Conservation (phyloP, 2,329 filamentous ascomycete species). For the Fusarium palustre region DNA sequence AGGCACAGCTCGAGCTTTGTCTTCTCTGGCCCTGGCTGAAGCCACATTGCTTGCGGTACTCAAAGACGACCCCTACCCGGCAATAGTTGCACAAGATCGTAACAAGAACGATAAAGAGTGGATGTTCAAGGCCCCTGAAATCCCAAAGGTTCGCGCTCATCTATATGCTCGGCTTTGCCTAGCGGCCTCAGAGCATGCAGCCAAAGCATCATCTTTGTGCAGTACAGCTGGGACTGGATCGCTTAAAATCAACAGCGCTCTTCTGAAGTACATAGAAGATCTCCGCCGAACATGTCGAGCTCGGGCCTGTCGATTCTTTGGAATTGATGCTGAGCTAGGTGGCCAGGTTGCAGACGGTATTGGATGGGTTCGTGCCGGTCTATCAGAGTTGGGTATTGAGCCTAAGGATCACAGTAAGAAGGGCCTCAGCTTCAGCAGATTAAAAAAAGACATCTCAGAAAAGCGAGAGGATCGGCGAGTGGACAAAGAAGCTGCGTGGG, state of each 20-base stretch:
- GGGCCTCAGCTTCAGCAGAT: constrained; percentile 67
- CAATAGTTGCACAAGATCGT: constrained; percentile 81
- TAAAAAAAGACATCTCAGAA: constrained; percentile 81
- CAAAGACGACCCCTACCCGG: constrained; percentile 94
- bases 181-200: constrained; percentile 87
- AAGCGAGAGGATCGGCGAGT: constrained; percentile 82
- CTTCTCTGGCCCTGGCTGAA: constrained; percentile 81
- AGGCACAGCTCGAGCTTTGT: constrained; percentile 65
- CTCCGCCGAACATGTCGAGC: constrained; percentile 80
- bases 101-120: constrained; percentile 90
- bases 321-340: constrained; percentile 85
- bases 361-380: constrained; percentile 84
- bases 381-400: constrained; percentile 78
- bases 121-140: constrained; percentile 93
- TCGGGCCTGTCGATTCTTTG: constrained; percentile 90
- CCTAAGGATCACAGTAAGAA: constrained; percentile 62
- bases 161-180: constrained; percentile 90
- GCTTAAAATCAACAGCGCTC: constrained; percentile 70
- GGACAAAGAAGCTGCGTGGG: constrained; percentile 80
- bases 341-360: constrained; percentile 87
- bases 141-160: constrained; percentile 88
- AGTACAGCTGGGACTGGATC: constrained; percentile 53
- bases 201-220: constrained; percentile 71
- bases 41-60: constrained; percentile 89
- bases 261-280: constrained; percentile 81